phyloP scores from a whole-genome alignment of 2,329 filamentous ascomycete genomes.

The Arthrobotrys sphaeroides region DNA sequence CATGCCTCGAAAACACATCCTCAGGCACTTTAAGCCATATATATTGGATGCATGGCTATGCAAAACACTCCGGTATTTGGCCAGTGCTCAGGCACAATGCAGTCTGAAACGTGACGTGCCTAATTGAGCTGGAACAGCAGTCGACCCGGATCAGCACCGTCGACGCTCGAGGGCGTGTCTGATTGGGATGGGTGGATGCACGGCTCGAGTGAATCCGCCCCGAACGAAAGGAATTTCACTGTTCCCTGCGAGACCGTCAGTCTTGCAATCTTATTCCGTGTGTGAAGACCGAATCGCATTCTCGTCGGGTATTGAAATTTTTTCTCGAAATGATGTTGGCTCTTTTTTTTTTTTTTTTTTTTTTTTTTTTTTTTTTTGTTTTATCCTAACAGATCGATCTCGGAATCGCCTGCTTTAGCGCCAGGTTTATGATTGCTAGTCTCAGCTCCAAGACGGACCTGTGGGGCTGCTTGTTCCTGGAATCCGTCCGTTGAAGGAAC shows the following conservation, averaged over 20 bases:
- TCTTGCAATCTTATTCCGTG: neutral
- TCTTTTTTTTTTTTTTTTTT: too few relatives aligned
- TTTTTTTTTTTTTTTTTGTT: too few relatives aligned
- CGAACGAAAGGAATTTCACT: neutral
- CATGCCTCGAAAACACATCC: neutral
- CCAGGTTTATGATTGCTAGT: conserved; percentile 44
- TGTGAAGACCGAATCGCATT: neutral
- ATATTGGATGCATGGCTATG: conserved; percentile 27
- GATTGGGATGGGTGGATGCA: neutral
- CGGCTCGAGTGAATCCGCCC: conserved; percentile 17
- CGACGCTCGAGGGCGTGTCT: neutral
- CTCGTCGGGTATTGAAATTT: neutral
- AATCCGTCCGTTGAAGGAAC: conserved; percentile 41
- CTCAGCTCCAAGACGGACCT: conserved; percentile 29
- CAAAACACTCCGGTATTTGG: conserved; percentile 37
- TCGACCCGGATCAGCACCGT: neutral
- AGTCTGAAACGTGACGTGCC: conserved; percentile 46
- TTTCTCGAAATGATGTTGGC: neutral
- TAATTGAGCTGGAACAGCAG: neutral
- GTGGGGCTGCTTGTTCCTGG: conserved; percentile 2
- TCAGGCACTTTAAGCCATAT: too few relatives aligned
- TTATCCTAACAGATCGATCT: too few relatives aligned
- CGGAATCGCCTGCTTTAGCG: conserved; percentile 20
- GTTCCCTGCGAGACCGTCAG: conserved; percentile 1
- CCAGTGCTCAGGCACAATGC: conserved; percentile 45